These are phyloP conservation scores for Tilletia setariae DNA, from an alignment of 1,284 basidiomycete genomes.

Conservation along the genomic window DNA sequence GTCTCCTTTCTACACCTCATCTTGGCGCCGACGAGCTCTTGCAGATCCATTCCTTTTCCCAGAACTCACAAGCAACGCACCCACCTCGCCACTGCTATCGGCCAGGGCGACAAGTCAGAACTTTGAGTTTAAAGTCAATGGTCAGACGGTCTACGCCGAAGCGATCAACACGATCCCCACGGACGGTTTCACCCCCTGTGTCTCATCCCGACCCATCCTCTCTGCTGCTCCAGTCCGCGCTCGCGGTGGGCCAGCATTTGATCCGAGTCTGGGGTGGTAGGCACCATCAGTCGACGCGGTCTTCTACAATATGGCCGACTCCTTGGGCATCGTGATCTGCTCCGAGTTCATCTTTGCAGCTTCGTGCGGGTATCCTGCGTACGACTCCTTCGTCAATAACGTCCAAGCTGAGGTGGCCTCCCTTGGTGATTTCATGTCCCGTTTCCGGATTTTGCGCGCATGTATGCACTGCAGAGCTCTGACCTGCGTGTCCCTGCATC, in stretches of 20 bases:
- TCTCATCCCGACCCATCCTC: not conserved
- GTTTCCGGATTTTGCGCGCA: constrained; percentile 55
- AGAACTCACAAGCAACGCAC: too few relatives aligned
- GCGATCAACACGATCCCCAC: constrained; percentile 36
- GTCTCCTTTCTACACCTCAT: too few relatives aligned
- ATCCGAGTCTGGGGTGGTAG: constrained; percentile 45
- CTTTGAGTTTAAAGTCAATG: constrained; percentile 40
- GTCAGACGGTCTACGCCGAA: constrained; percentile 29
- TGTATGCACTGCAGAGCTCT: not conserved
- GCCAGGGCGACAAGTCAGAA: too few relatives aligned
- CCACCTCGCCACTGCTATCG: too few relatives aligned
- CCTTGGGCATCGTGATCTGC: constrained; percentile 66
- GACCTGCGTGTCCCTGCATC: not conserved
- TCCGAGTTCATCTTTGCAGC: constrained; percentile 67
- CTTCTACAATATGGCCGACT: constrained; percentile 65
- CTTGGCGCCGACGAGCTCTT: too few relatives aligned
- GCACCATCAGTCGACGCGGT: constrained; percentile 51
- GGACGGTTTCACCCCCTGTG: constrained; percentile 31
- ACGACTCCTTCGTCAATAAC: constrained; percentile 60
- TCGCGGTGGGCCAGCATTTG: constrained; percentile 32
- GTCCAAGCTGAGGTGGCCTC: constrained; percentile 61
- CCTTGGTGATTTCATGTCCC: constrained; percentile 60
- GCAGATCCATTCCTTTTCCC: too few relatives aligned
- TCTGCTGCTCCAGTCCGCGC: constrained; percentile 17
- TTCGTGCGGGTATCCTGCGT: constrained; percentile 57